These are phyloP conservation scores for Geotrichum ghanense DNA, from an alignment of 805 yeast genomes.

Conservation along the genomic window DNA sequence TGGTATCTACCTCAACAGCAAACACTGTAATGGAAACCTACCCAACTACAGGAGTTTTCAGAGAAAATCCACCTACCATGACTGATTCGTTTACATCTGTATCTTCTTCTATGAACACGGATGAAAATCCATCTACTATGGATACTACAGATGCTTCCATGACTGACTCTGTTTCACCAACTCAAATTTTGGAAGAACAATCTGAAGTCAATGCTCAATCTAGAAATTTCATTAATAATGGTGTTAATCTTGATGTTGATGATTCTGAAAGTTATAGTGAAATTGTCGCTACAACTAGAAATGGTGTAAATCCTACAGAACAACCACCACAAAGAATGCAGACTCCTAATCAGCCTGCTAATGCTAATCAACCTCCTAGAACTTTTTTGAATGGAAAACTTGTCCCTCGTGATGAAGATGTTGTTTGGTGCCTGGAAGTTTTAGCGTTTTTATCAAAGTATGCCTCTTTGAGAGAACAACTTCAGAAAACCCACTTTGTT, in stretches of 20 bases:
- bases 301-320: not conserved
- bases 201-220: not conserved
- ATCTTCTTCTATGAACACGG: not conserved
- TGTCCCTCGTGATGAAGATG: slow-evolving; percentile 88
- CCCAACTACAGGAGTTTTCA: not conserved
- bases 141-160: not conserved
- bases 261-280: not conserved
- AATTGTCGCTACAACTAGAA: not conserved
- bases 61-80: not conserved
- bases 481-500: slow-evolving; percentile 68
- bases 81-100: not conserved
- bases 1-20: not conserved
- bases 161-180: not conserved
- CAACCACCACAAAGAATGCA: not conserved
- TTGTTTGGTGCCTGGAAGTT: slow-evolving; percentile 85
- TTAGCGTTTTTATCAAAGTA: slow-evolving; percentile 90
- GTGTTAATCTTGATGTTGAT: not conserved
- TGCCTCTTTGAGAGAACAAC: slow-evolving; percentile 58
- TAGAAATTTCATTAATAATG: not conserved
- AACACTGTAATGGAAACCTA: not conserved
- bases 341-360: not conserved
- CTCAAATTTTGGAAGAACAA: slow-evolving; percentile 5
- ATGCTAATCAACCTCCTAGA: slow-evolving; percentile 33
- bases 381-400: slow-evolving; percentile 55
- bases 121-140: not conserved